Base-by-base conservation (phyloP, 768 basidiomycete genomes). In the Tricholoma furcatifolium region DNA sequence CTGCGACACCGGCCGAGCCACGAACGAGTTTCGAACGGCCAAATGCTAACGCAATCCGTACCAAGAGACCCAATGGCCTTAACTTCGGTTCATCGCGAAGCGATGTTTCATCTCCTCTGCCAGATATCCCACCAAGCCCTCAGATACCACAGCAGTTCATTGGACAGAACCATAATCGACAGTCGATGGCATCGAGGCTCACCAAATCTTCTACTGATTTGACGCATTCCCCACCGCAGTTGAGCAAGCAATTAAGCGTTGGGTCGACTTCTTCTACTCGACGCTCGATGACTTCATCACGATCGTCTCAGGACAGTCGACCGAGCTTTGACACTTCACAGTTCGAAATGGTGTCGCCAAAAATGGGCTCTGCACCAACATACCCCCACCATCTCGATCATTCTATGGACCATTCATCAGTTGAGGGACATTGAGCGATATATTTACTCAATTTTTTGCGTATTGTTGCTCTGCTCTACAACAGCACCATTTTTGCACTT, bases 301-400 rank as follows among this genome's bases (percentile, higher is more conserved):
- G 67, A 47, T 70, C 67, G 44, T 75, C 76, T 18, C 67, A 67
- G 43, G 71, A 72, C 44, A 75, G 74, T 51, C 69, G 76, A 18
- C 75, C 76, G 34, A 85, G 82, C 62, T 76, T 84, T 52, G 85
- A 89, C 60, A 74, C 71, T 12, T 81, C 83, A 14, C 83, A 85
- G 61, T 87, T 86, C 61, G 87, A 88, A 68, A 77, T 85, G 34
- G 77, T 86, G 27, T 77, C 81, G 20, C 74, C 84, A 36, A 77
- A 77, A 67, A 70, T 70, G 60, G 65, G 67, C 55, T 57, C 73
- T 64, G 59, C 72, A 35, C 61, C 85, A 56, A 71, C 76, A 54
- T 84, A 84, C 63, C 84, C 85, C 61, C 74, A 79, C 66, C 70
- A 67, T 23, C 64, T 80, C 50, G 80, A 83, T 61, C 74, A 79